These are phyloP conservation scores for Kazachstania taianensis DNA, from an alignment of 805 yeast genomes.

Conservation along the genomic window DNA sequence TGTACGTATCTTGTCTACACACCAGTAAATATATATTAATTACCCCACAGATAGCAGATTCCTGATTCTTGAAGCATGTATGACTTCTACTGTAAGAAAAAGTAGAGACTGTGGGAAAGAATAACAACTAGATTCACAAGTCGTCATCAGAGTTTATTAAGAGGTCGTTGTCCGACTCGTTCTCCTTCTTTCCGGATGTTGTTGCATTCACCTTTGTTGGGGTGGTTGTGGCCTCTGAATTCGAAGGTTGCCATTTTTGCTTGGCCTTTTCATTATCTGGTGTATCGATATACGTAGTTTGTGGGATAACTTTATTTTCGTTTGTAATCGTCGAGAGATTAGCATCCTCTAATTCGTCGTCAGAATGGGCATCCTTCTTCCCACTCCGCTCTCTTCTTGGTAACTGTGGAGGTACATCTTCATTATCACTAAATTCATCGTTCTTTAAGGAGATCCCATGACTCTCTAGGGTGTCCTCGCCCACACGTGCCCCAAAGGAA, in stretches of 20 bases:
- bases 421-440: conserved; percentile 27
- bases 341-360: neutral
- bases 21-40: no score
- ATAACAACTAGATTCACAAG: no score
- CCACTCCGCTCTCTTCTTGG: conserved; percentile 15
- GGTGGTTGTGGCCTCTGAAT: conserved; percentile 22
- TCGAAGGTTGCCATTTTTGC: conserved; percentile 21
- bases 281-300: conserved; percentile 26
- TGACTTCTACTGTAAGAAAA: no score
- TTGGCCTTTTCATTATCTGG: conserved; percentile 17
- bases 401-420: conserved; percentile 28
- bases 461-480: conserved; percentile 23
- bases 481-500: conserved; percentile 27
- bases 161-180: conserved; percentile 18
- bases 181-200: no score
- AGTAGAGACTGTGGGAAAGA: no score
- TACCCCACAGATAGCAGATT: no score
- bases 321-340: conserved; percentile 7
- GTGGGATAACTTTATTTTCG: conserved; percentile 19
- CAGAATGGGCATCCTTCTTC: neutral
- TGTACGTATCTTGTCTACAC: no score
- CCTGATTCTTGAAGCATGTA: no score
- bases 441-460: conserved; percentile 25
- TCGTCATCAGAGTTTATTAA: conserved; percentile 27
- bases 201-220: conserved; percentile 20